Conservation (phyloP, 2,329 filamentous ascomycete species). For the Phaeosphaeria sp. region DNA sequence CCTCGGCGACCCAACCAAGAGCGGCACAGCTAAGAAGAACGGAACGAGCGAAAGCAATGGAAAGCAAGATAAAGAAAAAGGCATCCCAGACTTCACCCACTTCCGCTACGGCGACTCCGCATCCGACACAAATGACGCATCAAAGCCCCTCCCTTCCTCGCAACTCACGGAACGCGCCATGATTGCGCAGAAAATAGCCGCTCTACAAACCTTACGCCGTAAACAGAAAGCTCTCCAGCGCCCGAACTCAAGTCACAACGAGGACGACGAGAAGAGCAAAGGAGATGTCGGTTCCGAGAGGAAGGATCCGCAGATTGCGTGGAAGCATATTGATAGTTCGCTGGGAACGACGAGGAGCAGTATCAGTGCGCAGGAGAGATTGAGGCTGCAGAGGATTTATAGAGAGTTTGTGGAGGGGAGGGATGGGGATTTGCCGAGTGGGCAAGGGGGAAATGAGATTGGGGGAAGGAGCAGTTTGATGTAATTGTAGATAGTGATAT, state of each 20-base stretch:
- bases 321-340: constrained; percentile 81
- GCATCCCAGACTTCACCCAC: constrained; percentile 58
- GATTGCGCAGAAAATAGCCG: constrained; percentile 81
- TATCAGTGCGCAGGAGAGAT: constrained; percentile 79
- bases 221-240: constrained; percentile 61
- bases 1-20: constrained; percentile 35
- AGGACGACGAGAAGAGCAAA: constrained; percentile 22
- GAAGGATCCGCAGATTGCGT: constrained; percentile 80
- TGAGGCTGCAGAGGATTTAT: constrained; percentile 80
- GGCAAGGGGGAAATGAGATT: constrained; percentile 89
- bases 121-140: constrained; percentile 35
- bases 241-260: constrained; percentile 20
- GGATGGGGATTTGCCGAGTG: constrained; percentile 94
- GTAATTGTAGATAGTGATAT: constrained; percentile 60
- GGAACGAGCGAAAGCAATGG: constrained; percentile 15
- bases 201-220: constrained; percentile 74
- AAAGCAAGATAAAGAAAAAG: constrained; percentile 27
- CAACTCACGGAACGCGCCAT: constrained; percentile 76
- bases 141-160: constrained; percentile 57
- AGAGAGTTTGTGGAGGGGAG: constrained; percentile 89
- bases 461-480: constrained; percentile 93
- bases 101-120: constrained; percentile 76
- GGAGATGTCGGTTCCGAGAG: constrained; percentile 40
- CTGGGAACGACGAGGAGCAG: constrained; percentile 79
- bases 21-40: constrained; percentile 41